Conservation (phyloP, 306 rosid genomes). For the Castanea sativa region DNA sequence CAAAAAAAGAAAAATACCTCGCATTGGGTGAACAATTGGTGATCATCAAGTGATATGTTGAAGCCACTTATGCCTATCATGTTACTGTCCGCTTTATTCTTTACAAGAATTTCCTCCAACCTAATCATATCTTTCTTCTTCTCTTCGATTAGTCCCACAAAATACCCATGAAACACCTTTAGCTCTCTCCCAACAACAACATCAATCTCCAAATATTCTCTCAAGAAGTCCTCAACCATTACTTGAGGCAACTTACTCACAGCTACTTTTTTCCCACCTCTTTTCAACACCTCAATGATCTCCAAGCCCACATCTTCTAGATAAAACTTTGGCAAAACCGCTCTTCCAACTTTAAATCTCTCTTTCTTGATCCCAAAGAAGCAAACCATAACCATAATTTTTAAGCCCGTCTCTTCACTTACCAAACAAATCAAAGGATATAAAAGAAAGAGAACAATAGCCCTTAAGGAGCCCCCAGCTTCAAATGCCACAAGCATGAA, state of each 20-base stretch:
- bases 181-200: constrained; percentile 58
- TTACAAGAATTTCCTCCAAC: constrained; percentile 32
- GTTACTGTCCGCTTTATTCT: constrained; percentile 23
- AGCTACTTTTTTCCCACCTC: constrained; percentile 54
- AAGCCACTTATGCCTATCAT: constrained; percentile 51
- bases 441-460: constrained; percentile 36
- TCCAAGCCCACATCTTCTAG: constrained; percentile 74
- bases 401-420: constrained; percentile 50
- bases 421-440: constrained; percentile 60
- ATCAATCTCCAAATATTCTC: constrained; percentile 75
- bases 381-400: constrained; percentile 70
- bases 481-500: constrained; percentile 95
- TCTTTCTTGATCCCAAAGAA: constrained; percentile 76
- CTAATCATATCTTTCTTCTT: constrained; percentile 6
- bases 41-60: constrained; percentile 26
- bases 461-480: constrained; percentile 62
- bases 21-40: constrained; percentile 49
- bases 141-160: constrained; percentile 65
- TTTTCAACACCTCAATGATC: constrained; percentile 46
- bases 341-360: constrained; percentile 53
- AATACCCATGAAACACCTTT: constrained; percentile 64
- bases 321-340: constrained; percentile 75
- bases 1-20: constrained; percentile 35
- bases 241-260: constrained; percentile 59
- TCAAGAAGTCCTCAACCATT: constrained; percentile 74